These are phyloP conservation scores for Haplographium delicatum DNA, from an alignment of 495 filamentous ascomycete species.

Conservation along the genomic window DNA sequence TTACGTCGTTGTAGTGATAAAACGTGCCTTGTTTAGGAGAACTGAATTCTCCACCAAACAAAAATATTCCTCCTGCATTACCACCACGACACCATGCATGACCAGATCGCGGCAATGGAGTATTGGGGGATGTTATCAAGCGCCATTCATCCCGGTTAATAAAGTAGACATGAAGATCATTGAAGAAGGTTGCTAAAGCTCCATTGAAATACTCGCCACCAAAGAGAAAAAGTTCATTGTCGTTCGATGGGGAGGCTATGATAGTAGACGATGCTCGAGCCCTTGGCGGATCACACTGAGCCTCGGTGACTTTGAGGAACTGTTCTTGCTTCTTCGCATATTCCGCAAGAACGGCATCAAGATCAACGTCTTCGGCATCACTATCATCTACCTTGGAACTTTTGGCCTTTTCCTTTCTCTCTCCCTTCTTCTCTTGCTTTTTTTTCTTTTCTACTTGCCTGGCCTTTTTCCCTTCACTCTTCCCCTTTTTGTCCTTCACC, in stretches of 20 bases:
- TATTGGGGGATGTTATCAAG: constrained; percentile 82
- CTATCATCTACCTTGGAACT: constrained; percentile 56
- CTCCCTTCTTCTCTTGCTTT: constrained; percentile 58
- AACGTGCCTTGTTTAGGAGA: constrained; percentile 96
- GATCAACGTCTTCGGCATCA: constrained; percentile 86
- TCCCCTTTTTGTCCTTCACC: constrained; percentile 58
- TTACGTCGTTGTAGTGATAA: constrained; percentile 88
- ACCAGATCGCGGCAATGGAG: constrained; percentile 82
- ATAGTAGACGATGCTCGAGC: constrained; percentile 74
- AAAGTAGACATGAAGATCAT: constrained; percentile 80
- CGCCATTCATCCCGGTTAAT: constrained; percentile 86
- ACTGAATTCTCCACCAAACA: constrained; percentile 80
- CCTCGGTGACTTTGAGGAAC: constrained; percentile 90
- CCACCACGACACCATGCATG: constrained; percentile 90
- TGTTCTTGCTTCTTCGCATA: constrained; percentile 80
- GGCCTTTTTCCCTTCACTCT: constrained; percentile 55
- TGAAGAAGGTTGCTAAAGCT: constrained; percentile 57
- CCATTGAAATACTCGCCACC: constrained; percentile 73
- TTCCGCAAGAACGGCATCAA: constrained; percentile 93
- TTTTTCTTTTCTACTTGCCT: constrained; percentile 58
- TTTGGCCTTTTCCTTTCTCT: constrained; percentile 57
- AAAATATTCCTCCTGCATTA: constrained; percentile 71
- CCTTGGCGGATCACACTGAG: constrained; percentile 65
- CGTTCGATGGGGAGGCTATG: constrained; percentile 76
- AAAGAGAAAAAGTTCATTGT: constrained; percentile 86